Percentiles rank a stretch among this genome's conserved stretches.
Conservation (phyloP, 2,329 filamentous ascomycete genomes). For the Parasarocladium wereldwijsianum region DNA sequence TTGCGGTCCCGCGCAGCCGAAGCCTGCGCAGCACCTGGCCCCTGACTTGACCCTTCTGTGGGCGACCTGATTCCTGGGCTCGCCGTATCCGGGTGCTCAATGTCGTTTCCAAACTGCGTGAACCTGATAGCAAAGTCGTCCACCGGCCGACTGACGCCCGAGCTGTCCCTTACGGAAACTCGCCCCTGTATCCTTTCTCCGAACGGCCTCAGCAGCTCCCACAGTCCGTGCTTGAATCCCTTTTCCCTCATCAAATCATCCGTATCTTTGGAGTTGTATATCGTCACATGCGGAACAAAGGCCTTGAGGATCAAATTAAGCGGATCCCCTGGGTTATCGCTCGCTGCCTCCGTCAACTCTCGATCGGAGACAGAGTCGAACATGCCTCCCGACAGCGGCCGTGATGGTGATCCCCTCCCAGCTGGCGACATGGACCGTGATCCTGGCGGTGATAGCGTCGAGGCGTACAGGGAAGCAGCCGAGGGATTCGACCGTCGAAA, state of each 20-base stretch:
- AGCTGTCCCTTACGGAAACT: slow-evolving; percentile 79
- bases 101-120: slow-evolving; percentile 48
- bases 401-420: slow-evolving; percentile 42
- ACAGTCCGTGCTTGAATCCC: slow-evolving; percentile 67
- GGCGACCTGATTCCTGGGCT: slow-evolving; percentile 13
- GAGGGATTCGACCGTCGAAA: slow-evolving; percentile 40
- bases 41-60: slow-evolving; percentile 26
- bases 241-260: slow-evolving; percentile 69
- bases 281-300: slow-evolving; percentile 78
- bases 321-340: slow-evolving; percentile 36
- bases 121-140: slow-evolving; percentile 90
- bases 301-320: slow-evolving; percentile 60
- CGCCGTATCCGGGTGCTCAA: slow-evolving; percentile 33
- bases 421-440: slow-evolving; percentile 56
- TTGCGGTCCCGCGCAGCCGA: slow-evolving; percentile 16
- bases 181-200: slow-evolving; percentile 80
- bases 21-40: slow-evolving; percentile 12
- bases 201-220: slow-evolving; percentile 79
- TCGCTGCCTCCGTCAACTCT: slow-evolving; percentile 27
- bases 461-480: slow-evolving; percentile 47
- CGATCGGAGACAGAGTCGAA: slow-evolving; percentile 32
- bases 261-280: slow-evolving; percentile 77
- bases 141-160: slow-evolving; percentile 66
- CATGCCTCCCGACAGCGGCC: slow-evolving; percentile 41
- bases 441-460: slow-evolving; percentile 51